These are phyloP conservation scores for Cladosporium halotolerans DNA, from an alignment of 2,329 filamentous ascomycete species.

Conservation along the genomic window DNA sequence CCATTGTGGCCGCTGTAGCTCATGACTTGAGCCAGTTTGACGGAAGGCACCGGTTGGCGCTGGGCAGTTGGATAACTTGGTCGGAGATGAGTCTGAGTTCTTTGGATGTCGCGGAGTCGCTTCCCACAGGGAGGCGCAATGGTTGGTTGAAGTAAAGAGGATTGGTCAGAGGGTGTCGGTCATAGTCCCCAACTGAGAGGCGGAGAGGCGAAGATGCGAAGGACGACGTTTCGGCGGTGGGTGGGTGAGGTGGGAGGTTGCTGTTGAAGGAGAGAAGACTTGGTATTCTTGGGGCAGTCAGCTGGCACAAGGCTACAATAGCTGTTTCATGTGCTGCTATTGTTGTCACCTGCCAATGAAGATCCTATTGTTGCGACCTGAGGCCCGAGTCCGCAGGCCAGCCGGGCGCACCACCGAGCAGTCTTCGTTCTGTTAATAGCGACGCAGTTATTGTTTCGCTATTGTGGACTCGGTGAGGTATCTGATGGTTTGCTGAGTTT, in stretches of 20 bases:
- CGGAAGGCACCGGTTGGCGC: slow-evolving; percentile 3
- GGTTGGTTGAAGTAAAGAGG: not conserved
- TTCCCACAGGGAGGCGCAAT: not conserved
- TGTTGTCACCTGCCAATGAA: slow-evolving; percentile 3
- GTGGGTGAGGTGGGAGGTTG: not conserved
- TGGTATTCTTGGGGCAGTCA: no score
- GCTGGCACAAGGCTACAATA: slow-evolving; percentile 4
- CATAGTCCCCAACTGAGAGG: not conserved
- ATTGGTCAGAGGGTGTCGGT: not conserved
- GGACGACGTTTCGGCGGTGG: not conserved
- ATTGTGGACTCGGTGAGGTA: no score
- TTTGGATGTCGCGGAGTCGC: not conserved
- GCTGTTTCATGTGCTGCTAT: slow-evolving; percentile 2
- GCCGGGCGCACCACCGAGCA: slow-evolving; percentile 1
- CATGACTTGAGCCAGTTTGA: slow-evolving; percentile 11
- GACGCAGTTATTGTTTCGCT: no score
- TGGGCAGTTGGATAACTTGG: not conserved
- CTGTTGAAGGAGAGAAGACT: not conserved
- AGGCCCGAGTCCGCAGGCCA: slow-evolving; percentile 4
- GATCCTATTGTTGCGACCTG: slow-evolving; percentile 6
- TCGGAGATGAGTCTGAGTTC: not conserved
- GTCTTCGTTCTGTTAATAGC: not conserved
- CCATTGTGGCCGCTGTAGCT: slow-evolving; percentile 8
- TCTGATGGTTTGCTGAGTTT: no score
- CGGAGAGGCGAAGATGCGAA: not conserved